A percentile compares a stretch with the other conserved stretches of the same genome.
phyloP scores from a whole-genome alignment of 352 stramenopile genomes.

The Pythium volutum region DNA sequence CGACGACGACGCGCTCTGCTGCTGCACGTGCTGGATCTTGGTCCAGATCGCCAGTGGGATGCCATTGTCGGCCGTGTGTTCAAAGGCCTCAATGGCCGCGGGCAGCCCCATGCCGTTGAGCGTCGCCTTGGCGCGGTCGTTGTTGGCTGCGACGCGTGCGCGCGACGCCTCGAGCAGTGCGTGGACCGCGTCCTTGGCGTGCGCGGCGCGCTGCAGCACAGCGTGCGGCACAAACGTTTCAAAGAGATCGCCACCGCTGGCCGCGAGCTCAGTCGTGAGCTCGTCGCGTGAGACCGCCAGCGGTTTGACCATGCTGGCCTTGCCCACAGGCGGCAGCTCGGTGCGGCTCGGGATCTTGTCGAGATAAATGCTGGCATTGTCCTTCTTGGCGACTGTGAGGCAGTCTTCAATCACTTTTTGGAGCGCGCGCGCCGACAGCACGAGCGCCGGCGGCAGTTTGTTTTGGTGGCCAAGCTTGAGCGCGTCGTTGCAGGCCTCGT shows the following conservation, averaged over 20 bases:
- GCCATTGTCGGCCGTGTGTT: conserved; percentile 57
- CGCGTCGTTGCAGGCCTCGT: conserved; percentile 52
- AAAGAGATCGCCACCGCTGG: conserved; percentile 57
- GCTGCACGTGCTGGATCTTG: conserved; percentile 51
- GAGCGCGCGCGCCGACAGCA: conserved; percentile 52
- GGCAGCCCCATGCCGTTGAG: conserved; percentile 60
- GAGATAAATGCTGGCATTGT: conserved; percentile 81
- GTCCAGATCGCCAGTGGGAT: conserved; percentile 55
- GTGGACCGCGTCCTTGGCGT: conserved; percentile 48
- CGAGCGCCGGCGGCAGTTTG: conserved; percentile 52
- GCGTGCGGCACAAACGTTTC: conserved; percentile 61
- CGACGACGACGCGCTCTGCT: conserved; percentile 38
- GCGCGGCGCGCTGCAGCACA: conserved; percentile 42
- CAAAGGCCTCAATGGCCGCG: conserved; percentile 76
- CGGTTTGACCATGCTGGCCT: conserved; percentile 68
- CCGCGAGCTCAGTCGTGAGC: conserved; percentile 41
- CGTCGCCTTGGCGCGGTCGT: conserved; percentile 47
- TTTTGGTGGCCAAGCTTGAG: conserved; percentile 60
- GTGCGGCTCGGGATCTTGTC: conserved; percentile 64
- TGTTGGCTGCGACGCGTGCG: conserved; percentile 44
- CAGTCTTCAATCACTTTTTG: conserved; percentile 56
- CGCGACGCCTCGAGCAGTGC: conserved; percentile 38
- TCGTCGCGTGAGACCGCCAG: conserved; percentile 46
- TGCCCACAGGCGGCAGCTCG: conserved; percentile 53
- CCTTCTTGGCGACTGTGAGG: conserved; percentile 59